Evolutionary conservation across 2,329 filamentous ascomycete species (phyloP).

Genomic region (Clarireedia hainanense): DNA sequence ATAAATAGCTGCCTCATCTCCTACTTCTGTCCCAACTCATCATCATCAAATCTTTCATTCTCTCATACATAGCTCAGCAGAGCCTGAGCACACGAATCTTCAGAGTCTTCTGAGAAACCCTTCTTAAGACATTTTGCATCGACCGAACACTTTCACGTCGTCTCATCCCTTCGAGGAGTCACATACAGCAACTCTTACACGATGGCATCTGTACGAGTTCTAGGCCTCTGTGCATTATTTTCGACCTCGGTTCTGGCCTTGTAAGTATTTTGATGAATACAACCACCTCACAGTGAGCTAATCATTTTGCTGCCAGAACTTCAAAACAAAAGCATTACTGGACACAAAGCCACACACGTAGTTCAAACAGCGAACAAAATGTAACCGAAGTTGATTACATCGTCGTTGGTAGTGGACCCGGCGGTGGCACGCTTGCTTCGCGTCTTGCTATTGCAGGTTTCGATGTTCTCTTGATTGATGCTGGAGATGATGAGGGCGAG

Average conservation of each 20-base stretch:
- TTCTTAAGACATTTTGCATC: no score
- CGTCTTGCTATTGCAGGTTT: conserved; percentile 43
- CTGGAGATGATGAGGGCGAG: conserved; percentile 41
- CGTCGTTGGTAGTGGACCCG: conserved; percentile 45
- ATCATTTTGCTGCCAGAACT: not conserved
- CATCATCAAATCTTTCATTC: no score
- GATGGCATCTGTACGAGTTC: not conserved
- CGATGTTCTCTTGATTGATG: conserved; percentile 45
- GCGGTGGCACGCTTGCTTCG: conserved; percentile 42
- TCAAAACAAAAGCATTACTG: conserved; percentile 3
- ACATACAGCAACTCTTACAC: not conserved
- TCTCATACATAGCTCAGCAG: no score
- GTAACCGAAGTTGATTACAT: conserved; percentile 37
- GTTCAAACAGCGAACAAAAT: not conserved
- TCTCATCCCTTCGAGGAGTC: no score
- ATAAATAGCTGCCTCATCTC: no score
- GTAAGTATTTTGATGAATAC: not conserved
- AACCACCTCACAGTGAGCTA: not conserved
- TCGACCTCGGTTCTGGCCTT: conserved; percentile 1
- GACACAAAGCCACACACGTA: not conserved
- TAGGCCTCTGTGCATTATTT: not conserved
- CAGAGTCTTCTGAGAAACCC: no score
- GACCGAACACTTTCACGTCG: no score
- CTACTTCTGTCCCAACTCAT: no score
- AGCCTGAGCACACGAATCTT: no score